Evolutionary conservation across 2,329 filamentous ascomycete genomes (phyloP).

Genomic region (Aspergillus sp.): DNA sequence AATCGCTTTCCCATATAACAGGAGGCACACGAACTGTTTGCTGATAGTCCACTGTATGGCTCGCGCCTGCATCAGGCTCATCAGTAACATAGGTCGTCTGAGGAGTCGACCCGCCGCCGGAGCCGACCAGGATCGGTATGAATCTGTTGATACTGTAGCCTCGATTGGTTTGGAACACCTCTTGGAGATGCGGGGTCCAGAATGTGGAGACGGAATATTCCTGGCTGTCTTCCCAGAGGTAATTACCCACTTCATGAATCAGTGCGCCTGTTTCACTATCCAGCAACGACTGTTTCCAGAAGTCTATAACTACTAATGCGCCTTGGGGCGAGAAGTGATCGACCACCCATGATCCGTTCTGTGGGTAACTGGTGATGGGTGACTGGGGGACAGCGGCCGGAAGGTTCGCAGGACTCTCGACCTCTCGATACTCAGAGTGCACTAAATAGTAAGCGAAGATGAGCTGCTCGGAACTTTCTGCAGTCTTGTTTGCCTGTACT

Average conservation of each 20-base stretch:
- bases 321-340: slow-evolving; percentile 7
- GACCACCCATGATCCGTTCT: slow-evolving; percentile 7
- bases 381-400: neutral
- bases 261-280: neutral
- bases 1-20: too few relatives aligned
- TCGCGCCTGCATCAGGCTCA: slow-evolving; percentile 8
- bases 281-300: slow-evolving; percentile 9
- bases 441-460: neutral
- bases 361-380: neutral
- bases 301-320: neutral
- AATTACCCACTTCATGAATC: slow-evolving; percentile 1
- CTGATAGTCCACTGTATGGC: slow-evolving; percentile 26
- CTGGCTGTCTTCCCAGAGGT: slow-evolving; percentile 28
- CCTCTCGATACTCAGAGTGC: slow-evolving; percentile 1
- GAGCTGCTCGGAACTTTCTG: neutral
- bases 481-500: neutral
- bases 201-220: slow-evolving; percentile 38
- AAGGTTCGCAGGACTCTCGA: neutral
- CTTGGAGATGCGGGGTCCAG: slow-evolving; percentile 40
- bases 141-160: slow-evolving; percentile 39
- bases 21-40: neutral
- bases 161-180: slow-evolving; percentile 31
- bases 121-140: slow-evolving; percentile 35
- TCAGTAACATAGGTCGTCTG: slow-evolving; percentile 5
- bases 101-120: slow-evolving; percentile 22